phyloP scores from a whole-genome alignment of 2,329 filamentous ascomycete species.

The Aspergillus cejpii region DNA sequence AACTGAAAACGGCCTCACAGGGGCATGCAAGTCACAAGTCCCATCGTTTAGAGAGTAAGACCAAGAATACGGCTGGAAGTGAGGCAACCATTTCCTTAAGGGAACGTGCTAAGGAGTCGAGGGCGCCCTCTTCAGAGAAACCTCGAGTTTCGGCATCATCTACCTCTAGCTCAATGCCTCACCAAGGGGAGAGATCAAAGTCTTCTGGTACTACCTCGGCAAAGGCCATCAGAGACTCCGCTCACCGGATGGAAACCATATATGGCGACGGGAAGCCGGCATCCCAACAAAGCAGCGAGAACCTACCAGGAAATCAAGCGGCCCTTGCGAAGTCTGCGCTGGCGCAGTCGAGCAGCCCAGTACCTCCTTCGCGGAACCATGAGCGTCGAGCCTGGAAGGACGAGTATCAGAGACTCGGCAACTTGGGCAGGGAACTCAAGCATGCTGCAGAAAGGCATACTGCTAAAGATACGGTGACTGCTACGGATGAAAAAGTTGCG shows the following conservation, averaged over 20 bases:
- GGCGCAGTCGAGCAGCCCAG: constrained; percentile 19
- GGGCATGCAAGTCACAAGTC: constrained; percentile 15
- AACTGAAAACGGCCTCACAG: constrained; percentile 8
- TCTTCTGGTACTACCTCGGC: constrained; percentile 37
- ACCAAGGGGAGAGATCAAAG: constrained; percentile 22
- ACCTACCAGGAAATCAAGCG: constrained; percentile 22
- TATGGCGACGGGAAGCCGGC: constrained; percentile 39
- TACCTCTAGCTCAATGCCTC: constrained; percentile 30
- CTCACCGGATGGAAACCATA: constrained; percentile 36
- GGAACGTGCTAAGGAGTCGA: constrained; percentile 34
- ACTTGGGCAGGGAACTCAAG: constrained; percentile 43
- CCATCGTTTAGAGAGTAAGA: constrained; percentile 12
- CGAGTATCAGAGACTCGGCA: constrained; percentile 38
- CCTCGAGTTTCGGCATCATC: constrained; percentile 31
- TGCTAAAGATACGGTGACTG: constrained; percentile 25
- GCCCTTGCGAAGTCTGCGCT: constrained; percentile 25
- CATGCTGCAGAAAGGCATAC: constrained; percentile 39
- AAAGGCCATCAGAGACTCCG: constrained; percentile 36
- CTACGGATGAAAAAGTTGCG: constrained; percentile 32
- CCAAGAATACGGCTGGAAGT: constrained; percentile 20
- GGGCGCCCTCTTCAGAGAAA: constrained; percentile 29
- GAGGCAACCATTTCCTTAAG: constrained; percentile 22
- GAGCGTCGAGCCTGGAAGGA: constrained; percentile 41
- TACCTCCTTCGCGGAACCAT: constrained; percentile 23
- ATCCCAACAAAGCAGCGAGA: constrained; percentile 26